A percentile compares a stretch with the other conserved stretches of the same genome.
These are phyloP conservation scores for Rhodotorula paludigena DNA, from an alignment of 768 basidiomycete species.

Conservation along the genomic window DNA sequence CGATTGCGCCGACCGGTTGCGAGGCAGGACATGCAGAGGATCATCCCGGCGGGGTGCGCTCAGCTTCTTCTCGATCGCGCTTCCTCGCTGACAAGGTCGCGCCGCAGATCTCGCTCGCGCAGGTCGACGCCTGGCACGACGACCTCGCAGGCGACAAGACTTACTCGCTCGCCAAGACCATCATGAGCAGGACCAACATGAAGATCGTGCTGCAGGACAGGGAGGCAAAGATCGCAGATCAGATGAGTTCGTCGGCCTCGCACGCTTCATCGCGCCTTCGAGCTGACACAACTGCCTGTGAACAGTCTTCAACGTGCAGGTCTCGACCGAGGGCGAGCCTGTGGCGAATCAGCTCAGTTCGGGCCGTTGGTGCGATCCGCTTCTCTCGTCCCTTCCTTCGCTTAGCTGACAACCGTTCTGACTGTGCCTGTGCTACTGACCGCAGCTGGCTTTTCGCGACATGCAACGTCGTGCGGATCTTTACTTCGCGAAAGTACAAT, in stretches of 20 bases:
- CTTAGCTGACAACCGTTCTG: too few relatives aligned
- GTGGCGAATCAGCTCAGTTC: constrained; percentile 27
- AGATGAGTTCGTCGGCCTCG: constrained; percentile 19
- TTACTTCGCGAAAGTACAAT: constrained; percentile 56
- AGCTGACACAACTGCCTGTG: too few relatives aligned
- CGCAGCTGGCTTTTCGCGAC: constrained; percentile 24
- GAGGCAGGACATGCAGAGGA: too few relatives aligned
- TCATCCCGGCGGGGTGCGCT: too few relatives aligned
- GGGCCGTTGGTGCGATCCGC: constrained; percentile 8
- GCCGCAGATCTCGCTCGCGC: constrained; percentile 10
- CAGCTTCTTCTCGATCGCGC: too few relatives aligned
- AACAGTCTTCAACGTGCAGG: constrained; percentile 21
- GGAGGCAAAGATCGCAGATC: constrained; percentile 13
- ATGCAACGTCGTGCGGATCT: constrained; percentile 15
- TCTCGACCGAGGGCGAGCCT: constrained; percentile 11
- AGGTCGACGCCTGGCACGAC: constrained; percentile 27
- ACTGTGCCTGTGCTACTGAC: too few relatives aligned
- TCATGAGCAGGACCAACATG: constrained; percentile 8
- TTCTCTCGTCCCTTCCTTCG: too few relatives aligned
- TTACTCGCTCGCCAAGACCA: constrained; percentile 17
- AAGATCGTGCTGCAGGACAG: constrained; percentile 11
- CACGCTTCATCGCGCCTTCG: not conserved
- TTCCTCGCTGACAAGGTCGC: too few relatives aligned
- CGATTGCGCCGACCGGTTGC: too few relatives aligned
- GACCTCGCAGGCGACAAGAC: constrained; percentile 17